Conservation (phyloP, 2,329 filamentous ascomycete species). For the Biscogniauxia sp. region DNA sequence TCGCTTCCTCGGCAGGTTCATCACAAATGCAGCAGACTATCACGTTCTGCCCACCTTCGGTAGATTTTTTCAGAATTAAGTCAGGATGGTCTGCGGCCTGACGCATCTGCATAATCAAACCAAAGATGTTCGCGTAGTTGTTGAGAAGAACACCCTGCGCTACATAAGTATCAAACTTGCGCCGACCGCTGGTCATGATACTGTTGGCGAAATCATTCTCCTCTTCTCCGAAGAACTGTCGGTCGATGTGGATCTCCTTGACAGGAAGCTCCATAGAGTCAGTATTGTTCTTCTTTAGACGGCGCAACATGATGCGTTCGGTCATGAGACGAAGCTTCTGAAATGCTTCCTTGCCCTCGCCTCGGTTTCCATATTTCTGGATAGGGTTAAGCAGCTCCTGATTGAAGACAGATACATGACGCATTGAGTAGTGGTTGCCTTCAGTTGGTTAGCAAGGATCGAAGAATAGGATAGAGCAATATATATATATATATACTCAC, state of each 20-base stretch:
- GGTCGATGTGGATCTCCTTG: slow-evolving; percentile 88
- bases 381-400: slow-evolving; percentile 91
- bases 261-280: slow-evolving; percentile 94
- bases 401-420: slow-evolving; percentile 79
- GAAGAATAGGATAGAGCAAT: not conserved
- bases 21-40: slow-evolving; percentile 94
- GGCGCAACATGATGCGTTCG: slow-evolving; percentile 90
- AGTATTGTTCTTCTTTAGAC: slow-evolving; percentile 90
- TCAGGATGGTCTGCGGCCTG: slow-evolving; percentile 97
- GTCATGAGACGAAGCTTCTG: slow-evolving; percentile 83
- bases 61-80: slow-evolving; percentile 84
- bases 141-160: slow-evolving; percentile 90
- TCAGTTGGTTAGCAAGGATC: slow-evolving; percentile 17
- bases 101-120: slow-evolving; percentile 98
- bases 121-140: slow-evolving; percentile 99
- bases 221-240: slow-evolving; percentile 94
- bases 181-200: slow-evolving; percentile 88
- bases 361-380: slow-evolving; percentile 58
- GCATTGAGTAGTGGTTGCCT: slow-evolving; percentile 36
- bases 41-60: slow-evolving; percentile 82
- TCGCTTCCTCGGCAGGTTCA: slow-evolving; percentile 90
- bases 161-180: slow-evolving; percentile 94
- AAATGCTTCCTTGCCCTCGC: slow-evolving; percentile 68
- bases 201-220: slow-evolving; percentile 94
- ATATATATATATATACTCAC: slow-evolving; percentile 45